phyloP scores from a whole-genome alignment of 768 basidiomycete genomes.

The Strobilomyces dryophilus region DNA sequence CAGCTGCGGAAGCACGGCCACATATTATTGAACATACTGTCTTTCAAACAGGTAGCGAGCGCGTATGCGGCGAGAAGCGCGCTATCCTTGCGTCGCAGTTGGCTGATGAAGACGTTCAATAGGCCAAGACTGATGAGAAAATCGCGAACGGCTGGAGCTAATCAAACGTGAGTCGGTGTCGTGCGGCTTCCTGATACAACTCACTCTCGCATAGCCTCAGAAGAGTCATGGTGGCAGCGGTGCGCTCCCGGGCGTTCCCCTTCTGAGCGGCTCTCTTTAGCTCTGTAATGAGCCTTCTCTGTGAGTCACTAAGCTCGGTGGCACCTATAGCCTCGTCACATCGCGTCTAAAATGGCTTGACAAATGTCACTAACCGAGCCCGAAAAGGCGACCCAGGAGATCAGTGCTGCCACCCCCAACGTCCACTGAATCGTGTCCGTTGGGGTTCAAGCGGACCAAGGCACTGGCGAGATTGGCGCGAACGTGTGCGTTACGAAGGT shows the following conservation, averaged over 20 bases:
- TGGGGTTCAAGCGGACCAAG: constrained; percentile 7
- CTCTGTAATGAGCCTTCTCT: constrained; percentile 10
- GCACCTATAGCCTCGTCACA: constrained; percentile 4
- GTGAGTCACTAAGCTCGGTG: background rate
- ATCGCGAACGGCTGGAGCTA: constrained; percentile 5
- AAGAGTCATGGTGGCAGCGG: constrained; percentile 20
- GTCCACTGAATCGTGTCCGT: background rate
- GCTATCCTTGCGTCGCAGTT: constrained; percentile 12
- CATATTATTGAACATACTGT: constrained; percentile 6
- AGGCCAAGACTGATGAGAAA: constrained; percentile 8
- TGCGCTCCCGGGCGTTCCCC: constrained; percentile 14
- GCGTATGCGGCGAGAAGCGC: constrained; percentile 23
- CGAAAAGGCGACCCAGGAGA: constrained; percentile 13
- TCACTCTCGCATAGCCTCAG: constrained; percentile 20
- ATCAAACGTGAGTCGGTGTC: background rate
- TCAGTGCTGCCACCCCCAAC: background rate
- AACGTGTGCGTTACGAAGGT: constrained; percentile 6
- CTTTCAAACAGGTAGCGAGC: constrained; percentile 12
- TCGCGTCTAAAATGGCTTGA: background rate
- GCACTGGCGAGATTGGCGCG: constrained; percentile 17
- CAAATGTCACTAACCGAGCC: constrained; percentile 10
- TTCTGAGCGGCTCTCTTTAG: constrained; percentile 3
- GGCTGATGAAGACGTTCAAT: constrained; percentile 11
- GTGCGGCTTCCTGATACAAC: background rate
- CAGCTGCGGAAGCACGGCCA: background rate